Evolutionary conservation across 2,329 filamentous ascomycete species (phyloP), one percentile per base, ranked within the genome.

Genomic region (Monilinia fructigena): DNA sequence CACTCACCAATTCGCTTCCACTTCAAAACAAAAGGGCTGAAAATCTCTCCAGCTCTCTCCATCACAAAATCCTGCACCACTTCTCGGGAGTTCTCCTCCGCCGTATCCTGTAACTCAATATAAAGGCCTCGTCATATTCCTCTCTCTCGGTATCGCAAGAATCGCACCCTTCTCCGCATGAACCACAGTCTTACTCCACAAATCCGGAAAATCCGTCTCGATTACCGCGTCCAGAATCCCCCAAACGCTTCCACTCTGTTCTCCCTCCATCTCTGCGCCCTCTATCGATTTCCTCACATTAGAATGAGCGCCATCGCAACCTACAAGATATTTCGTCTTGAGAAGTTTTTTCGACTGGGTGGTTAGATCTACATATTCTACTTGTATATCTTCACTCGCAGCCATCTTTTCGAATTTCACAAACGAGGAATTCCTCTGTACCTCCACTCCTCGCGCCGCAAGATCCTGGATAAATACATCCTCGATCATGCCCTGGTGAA

Each of bases 1-100:
- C 91, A 92, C 54, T 87, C 85, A 55, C 88, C 89, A 78, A 91
- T 92, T 88, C 89, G 92, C 77, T 88, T 80, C 85, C 85, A 88
- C 58, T 82, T 78, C 54, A 87, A 78, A 63, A 76, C 78, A 73
- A 84, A 88, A 1, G 85, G 85, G 6, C 81, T 80, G 78, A 88
- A 83, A 66, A 88, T 87, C 71, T 84, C 81, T 72, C 81, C 82
- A 8, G 87, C 88, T 56, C 86, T 83, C 71, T 84, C 81, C 83
- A 91, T 91, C 61, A 93, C 88, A 71, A 90, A 90, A 42, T 89
- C 85, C 69, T 89, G 83, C 6, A 85, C 83, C 4, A 77, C 75
- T 23, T 77, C 74, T 20, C 74, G 70, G 4, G 74, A 77, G 18
- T 63, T 60, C 1, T 82, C 79, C 2, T 80, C 79, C 0, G 81